Conservation (phyloP, 2,329 filamentous ascomycete species). For the Lecanoromycetidae sp. region DNA sequence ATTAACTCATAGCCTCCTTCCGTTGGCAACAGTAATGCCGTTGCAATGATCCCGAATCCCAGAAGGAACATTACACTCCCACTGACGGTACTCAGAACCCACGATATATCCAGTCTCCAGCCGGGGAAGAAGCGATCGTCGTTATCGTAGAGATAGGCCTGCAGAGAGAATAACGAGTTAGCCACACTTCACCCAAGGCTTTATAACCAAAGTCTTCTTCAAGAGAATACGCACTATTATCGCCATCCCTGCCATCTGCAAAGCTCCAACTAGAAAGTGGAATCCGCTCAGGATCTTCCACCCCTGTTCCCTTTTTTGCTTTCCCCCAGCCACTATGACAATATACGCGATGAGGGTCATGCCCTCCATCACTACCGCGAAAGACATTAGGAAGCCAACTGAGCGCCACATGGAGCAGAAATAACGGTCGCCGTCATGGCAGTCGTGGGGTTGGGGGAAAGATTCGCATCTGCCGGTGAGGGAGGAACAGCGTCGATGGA, state of each 20-base stretch:
- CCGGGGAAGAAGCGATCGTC: conserved; percentile 72
- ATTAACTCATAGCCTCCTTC: conserved; percentile 83
- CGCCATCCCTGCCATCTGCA: conserved; percentile 65
- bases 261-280: conserved; percentile 51
- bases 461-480: conserved; percentile 41
- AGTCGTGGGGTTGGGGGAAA: conserved; percentile 59
- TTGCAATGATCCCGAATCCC: conserved; percentile 47
- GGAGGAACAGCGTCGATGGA: conserved; percentile 70
- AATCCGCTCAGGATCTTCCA: conserved; percentile 66
- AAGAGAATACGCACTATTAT: conserved; percentile 56
- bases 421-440: conserved; percentile 51
- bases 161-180: conserved; percentile 7
- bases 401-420: conserved; percentile 92
- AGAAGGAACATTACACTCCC: conserved; percentile 45
- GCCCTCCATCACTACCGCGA: conserved; percentile 70
- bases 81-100: conserved; percentile 56
- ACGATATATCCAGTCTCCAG: conserved; percentile 70
- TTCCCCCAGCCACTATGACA: conserved; percentile 65
- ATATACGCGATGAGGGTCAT: conserved; percentile 68
- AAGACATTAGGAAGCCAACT: conserved; percentile 75
- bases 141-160: conserved; percentile 75
- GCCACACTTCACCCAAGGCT: background rate
- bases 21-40: conserved; percentile 57
- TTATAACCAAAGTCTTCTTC: background rate
- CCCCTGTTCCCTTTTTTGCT: conserved; percentile 65